Evolutionary conservation across 208 protist genomes (phyloP).

Genomic region (Phytomonas serpens): DNA sequence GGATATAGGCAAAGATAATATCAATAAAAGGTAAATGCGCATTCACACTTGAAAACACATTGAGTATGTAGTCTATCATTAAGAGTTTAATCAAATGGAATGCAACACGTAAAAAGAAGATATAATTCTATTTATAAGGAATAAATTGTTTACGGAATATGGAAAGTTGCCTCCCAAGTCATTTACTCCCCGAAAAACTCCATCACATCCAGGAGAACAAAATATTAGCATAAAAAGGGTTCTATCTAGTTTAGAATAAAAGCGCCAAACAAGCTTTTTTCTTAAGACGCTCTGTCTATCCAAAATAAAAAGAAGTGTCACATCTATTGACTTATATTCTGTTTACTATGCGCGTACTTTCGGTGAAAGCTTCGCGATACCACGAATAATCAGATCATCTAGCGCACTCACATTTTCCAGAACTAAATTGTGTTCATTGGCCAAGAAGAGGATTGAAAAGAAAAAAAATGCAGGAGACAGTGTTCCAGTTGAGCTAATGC

Average conservation of each 20-base stretch:
- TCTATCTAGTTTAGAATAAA: not conserved
- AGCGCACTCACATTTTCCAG: slow-evolving; percentile 53
- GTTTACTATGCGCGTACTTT: slow-evolving; percentile 7
- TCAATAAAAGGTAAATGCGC: not conserved
- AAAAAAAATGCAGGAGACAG: slow-evolving; percentile 89
- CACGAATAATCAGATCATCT: slow-evolving; percentile 52
- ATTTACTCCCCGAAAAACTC: not conserved
- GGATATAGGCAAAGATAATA: slow-evolving; percentile 2
- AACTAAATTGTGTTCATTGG: slow-evolving; percentile 82
- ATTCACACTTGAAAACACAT: not conserved
- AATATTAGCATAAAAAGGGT: not conserved
- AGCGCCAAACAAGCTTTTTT: not conserved
- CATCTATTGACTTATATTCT: not conserved
- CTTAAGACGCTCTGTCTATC: not conserved
- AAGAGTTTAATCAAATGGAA: not conserved
- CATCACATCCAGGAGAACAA: not conserved
- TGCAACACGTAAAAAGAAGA: not conserved
- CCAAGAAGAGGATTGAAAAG: slow-evolving; percentile 87
- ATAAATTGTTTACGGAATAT: not conserved
- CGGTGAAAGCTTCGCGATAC: slow-evolving; percentile 20
- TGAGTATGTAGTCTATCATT: not conserved
- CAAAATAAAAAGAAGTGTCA: slow-evolving; percentile 6
- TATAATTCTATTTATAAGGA: not conserved
- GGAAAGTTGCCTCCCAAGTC: not conserved
- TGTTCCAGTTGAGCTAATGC: slow-evolving; percentile 64